Conservation (phyloP, 2,329 filamentous ascomycete genomes). For the Monilinia fructigena region DNA sequence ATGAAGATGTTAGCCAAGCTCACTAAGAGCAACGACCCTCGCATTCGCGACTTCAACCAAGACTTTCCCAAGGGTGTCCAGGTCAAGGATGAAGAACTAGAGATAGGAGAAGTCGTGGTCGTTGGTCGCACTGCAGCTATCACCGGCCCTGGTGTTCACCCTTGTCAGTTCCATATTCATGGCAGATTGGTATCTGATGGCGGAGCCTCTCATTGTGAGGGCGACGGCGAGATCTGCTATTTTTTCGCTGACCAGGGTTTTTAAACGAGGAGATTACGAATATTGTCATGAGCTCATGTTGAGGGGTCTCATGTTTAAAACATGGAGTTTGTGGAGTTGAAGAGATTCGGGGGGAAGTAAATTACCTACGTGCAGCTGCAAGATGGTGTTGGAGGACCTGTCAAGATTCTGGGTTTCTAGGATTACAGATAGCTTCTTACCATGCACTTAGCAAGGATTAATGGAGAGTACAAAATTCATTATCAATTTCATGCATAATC, state of each 20-base stretch:
- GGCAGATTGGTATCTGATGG: neutral
- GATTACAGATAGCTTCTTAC: neutral
- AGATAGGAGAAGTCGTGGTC: neutral
- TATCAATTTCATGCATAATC: neutral
- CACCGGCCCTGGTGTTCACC: conserved; percentile 21
- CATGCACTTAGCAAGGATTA: neutral
- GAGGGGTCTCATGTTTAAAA: conserved; percentile 1
- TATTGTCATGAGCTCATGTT: neutral
- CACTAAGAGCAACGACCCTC: conserved; percentile 27
- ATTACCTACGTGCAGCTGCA: neutral
- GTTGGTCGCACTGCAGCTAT: too few relatives aligned
- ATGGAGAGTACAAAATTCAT: neutral
- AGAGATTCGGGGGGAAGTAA: neutral
- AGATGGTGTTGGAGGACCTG: too few relatives aligned
- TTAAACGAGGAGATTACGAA: neutral
- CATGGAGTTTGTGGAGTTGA: neutral
- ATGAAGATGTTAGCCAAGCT: conserved; percentile 23
- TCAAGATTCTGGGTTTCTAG: neutral
- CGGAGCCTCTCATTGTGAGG: neutral
- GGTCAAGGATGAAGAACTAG: conserved; percentile 7
- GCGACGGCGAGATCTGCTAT: neutral
- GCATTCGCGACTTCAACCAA: conserved; percentile 27
- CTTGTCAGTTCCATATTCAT: conserved; percentile 27
- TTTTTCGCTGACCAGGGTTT: neutral
- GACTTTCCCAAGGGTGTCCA: neutral